Evolutionary conservation across 1,284 basidiomycete genomes (phyloP).

Genomic region (Moniliophthora roreri): DNA sequence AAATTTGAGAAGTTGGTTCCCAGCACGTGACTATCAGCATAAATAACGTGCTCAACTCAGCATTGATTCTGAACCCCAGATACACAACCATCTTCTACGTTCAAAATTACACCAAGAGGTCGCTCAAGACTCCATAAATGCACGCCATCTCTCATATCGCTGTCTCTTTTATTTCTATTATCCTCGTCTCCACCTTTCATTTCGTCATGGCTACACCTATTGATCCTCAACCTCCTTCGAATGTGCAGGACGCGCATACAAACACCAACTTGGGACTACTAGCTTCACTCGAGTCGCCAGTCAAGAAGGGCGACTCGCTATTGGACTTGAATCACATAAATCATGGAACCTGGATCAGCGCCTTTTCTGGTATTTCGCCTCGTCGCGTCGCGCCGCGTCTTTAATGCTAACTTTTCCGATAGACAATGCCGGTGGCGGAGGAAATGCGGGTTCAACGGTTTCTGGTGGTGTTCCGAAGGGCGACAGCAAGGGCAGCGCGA

Average conservation of each 20-base stretch:
- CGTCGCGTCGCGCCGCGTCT: not conserved
- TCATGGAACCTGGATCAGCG: too few relatives aligned
- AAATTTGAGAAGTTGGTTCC: too few relatives aligned
- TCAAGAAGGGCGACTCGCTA: too few relatives aligned
- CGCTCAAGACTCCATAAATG: not conserved
- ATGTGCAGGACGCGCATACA: not conserved
- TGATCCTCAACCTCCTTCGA: too few relatives aligned
- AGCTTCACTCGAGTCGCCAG: too few relatives aligned
- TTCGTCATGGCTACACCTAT: not conserved
- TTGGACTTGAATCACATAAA: too few relatives aligned
- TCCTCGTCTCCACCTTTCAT: slow-evolving; percentile 18
- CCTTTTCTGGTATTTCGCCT: slow-evolving; percentile 19
- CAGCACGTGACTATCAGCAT: not conserved
- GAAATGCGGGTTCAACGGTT: slow-evolving; percentile 12
- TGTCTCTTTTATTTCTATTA: slow-evolving; percentile 25
- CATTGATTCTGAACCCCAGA: not conserved
- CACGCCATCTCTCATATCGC: slow-evolving; percentile 27
- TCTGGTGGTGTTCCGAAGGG: too few relatives aligned
- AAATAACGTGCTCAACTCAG: too few relatives aligned
- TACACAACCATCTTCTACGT: not conserved
- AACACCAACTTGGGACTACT: too few relatives aligned
- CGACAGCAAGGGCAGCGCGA: not conserved
- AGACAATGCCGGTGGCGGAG: slow-evolving; percentile 33
- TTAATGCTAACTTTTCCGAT: not conserved
- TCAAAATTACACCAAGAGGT: not conserved